Evolutionary conservation across 371 early-diverging fungal genomes (phyloP).

Genomic region (Rhizomucor pusillus): DNA sequence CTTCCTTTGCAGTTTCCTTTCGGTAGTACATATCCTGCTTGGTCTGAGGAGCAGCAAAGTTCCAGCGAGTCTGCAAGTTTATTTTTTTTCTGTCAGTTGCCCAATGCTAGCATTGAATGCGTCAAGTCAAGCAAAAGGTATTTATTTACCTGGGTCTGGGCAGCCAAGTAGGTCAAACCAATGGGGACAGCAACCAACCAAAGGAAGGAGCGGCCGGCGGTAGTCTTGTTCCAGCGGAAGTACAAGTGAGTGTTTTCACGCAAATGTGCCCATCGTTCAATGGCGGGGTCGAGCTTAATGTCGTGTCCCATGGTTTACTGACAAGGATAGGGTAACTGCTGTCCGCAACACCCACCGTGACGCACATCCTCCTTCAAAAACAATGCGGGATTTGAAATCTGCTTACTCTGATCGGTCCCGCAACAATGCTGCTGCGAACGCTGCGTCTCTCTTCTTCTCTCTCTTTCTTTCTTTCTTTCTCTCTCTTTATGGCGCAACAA

Average conservation of each 20-base stretch:
- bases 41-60: conserved; percentile 48
- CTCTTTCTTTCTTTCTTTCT: too few species aligned
- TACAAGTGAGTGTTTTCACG: conserved; percentile 62
- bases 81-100: too few species aligned
- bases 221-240: conserved; percentile 55
- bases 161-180: conserved; percentile 48
- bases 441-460: too few species aligned
- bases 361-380: too few species aligned
- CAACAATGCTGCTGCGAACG: too few species aligned
- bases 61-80: conserved; percentile 20
- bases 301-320: conserved; percentile 12
- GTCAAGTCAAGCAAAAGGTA: background rate
- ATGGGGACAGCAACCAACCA: conserved; percentile 56
- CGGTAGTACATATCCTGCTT: conserved; percentile 28
- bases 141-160: conserved; percentile 48
- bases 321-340: too few species aligned
- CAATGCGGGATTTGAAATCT: too few species aligned
- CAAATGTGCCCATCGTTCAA: conserved; percentile 65
- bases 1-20: conserved; percentile 1
- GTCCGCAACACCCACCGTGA: too few species aligned
- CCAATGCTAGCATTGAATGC: conserved; percentile 27
- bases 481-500: too few species aligned
- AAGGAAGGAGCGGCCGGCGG: conserved; percentile 37
- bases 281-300: conserved; percentile 54
- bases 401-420: too few species aligned